Percentiles rank a stretch among this genome's conserved stretches.
Evolutionary conservation across 2,329 filamentous ascomycete genomes (phyloP).

Genomic region (Fusarium sp.): DNA sequence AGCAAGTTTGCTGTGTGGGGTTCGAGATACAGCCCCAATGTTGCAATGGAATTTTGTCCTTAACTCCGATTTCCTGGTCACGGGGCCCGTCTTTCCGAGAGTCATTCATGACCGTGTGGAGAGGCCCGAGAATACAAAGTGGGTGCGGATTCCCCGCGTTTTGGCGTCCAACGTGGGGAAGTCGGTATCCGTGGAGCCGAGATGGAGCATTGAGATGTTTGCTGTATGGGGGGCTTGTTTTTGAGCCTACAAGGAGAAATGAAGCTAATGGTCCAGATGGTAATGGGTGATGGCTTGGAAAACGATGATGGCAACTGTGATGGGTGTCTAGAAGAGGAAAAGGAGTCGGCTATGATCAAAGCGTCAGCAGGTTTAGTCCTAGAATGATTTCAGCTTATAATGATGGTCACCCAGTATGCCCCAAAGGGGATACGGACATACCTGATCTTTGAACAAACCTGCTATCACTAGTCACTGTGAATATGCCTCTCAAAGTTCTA

Average conservation of each 20-base stretch:
- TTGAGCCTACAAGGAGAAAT: not conserved
- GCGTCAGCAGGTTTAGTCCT: not conserved
- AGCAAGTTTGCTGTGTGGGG: not conserved
- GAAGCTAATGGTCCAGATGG: not conserved
- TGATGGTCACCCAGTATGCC: not conserved
- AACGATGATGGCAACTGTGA: not conserved
- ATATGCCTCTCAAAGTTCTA: conserved; percentile 6
- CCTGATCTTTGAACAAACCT: not conserved
- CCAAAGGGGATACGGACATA: not conserved
- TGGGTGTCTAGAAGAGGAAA: not conserved
- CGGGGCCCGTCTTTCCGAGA: not conserved
- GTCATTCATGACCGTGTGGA: not conserved
- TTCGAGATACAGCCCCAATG: not conserved
- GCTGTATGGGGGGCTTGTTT: not conserved
- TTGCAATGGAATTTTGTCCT: not conserved
- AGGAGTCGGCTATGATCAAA: not conserved
- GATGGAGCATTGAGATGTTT: not conserved
- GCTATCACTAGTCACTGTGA: not conserved
- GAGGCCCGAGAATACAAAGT: not conserved
- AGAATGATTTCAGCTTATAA: not conserved
- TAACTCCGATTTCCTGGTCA: not conserved
- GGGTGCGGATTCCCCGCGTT: not conserved
- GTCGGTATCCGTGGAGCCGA: not conserved
- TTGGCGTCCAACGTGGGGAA: not conserved
- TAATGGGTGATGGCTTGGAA: too few species aligned